Evolutionary conservation across 305 asterid species (phyloP), one percentile per base, ranked within the genome.

Genomic region (Solanum chacoense): DNA sequence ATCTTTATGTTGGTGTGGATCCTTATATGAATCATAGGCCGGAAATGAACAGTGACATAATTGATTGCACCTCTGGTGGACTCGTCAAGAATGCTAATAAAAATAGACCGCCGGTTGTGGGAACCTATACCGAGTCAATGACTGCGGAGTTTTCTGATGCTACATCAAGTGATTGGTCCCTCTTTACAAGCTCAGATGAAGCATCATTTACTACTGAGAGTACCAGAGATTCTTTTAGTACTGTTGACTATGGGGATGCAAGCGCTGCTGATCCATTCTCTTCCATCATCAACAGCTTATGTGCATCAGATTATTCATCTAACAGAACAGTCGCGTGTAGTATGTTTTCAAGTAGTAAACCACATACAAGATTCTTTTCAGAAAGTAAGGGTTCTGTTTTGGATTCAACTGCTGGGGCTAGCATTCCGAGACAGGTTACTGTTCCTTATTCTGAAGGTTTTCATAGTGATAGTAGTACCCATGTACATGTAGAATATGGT

Each of bases 201-300:
- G 95, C 98, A 8, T 95, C 98, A 28, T 95, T 96, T 78, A 94
- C 98, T 2, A 94, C 98, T 0, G 99, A 96, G 90, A 94, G 99
- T 89, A 93, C 99, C 22, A 90, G 98, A 79, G 97, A 96, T 91
- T 96, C 98, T 5, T 94, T 95, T 90, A 95, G 98, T 91, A 93
- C 96, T 0, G 92, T 93, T 84, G 98, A 94, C 85, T 92, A 91
- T 38, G 69, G 91, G 2, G 95, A 94, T 72, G 90, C 91, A 20
- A 92, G 79, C 24, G 85, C 78, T 29, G 29, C 90, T 24, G 92
- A 93, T 83, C 94, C 97, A 0, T 88, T 94, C 81, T 89, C 98
- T 11, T 92, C 98, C 28, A 91, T 95, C 88, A 93, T 92, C 81
- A 93, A 88, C 92, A 89, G 90, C 32, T 40, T 92, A 89, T 92